A percentile compares a stretch with the other conserved stretches of the same genome.
Conservation (phyloP, 228 moss, liverwort and hornwort genomes). For the Sphagnum fallax region DNA sequence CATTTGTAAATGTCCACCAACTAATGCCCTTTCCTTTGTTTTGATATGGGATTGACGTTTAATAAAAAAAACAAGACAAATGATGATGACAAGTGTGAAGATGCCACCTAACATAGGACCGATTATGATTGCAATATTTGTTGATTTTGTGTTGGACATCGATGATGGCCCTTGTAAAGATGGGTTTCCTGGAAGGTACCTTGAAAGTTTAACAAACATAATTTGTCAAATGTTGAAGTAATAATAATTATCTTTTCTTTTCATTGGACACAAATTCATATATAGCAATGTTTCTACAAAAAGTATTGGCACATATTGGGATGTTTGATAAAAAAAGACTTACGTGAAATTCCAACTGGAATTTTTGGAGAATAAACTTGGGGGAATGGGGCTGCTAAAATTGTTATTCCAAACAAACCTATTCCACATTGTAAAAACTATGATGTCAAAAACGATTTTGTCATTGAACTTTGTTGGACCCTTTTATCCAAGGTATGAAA, state of each 20-base stretch:
- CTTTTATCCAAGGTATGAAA: too few species aligned
- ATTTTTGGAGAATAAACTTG: conserved; percentile 8
- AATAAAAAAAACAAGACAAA: neutral
- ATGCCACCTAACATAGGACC: conserved; percentile 14
- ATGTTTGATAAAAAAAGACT: too few species aligned
- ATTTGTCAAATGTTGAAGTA: too few species aligned
- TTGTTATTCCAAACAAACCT: conserved; percentile 24
- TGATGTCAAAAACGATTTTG: too few species aligned
- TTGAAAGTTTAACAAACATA: too few species aligned
- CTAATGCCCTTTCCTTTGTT: too few species aligned
- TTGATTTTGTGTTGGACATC: neutral
- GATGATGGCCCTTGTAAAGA: too few species aligned
- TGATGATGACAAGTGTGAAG: conserved; percentile 7
- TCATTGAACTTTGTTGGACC: too few species aligned
- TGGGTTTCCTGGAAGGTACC: too few species aligned
- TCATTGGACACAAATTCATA: neutral
- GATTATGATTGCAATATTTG: neutral
- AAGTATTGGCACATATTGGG: too few species aligned
- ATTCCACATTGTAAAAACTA: neutral
- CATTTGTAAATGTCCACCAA: too few species aligned
- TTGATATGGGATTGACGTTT: neutral
- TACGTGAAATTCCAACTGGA: conserved; percentile 7
- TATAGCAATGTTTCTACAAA: too few species aligned
- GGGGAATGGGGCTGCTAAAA: conserved; percentile 14
- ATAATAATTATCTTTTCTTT: neutral